phyloP scores from a whole-genome alignment of 805 yeast genomes.

The Candida fluviatilis region DNA sequence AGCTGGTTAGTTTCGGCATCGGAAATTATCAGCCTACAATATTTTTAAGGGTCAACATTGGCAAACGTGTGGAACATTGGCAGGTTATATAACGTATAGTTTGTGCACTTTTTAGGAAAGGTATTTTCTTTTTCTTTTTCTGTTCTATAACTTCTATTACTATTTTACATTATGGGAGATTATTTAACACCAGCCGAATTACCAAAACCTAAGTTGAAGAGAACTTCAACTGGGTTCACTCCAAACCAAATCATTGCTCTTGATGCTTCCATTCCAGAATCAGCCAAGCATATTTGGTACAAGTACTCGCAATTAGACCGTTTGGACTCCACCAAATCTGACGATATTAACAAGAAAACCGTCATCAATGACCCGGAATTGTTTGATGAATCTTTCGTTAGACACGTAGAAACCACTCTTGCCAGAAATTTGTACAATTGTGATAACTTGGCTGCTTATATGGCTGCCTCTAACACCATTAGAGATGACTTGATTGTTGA shows the following conservation, averaged over 20 bases:
- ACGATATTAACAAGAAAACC: slow-evolving; percentile 9
- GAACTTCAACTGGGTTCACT: slow-evolving; percentile 87
- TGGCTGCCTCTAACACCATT: slow-evolving; percentile 75
- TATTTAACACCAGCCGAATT: slow-evolving; percentile 34
- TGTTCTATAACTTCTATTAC: not conserved
- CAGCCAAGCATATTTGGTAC: slow-evolving; percentile 75
- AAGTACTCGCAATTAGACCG: slow-evolving; percentile 51
- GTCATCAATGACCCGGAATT: slow-evolving; percentile 37
- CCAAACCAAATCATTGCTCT: slow-evolving; percentile 83
- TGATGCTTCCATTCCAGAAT: slow-evolving; percentile 76
- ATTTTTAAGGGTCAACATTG: slow-evolving; percentile 1
- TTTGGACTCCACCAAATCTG: slow-evolving; percentile 24
- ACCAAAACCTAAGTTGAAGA: slow-evolving; percentile 48
- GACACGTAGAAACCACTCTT: slow-evolving; percentile 84
- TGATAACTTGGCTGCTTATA: slow-evolving; percentile 89
- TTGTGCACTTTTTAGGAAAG: not conserved
- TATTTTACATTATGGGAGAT: slow-evolving; percentile 24
- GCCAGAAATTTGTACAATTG: slow-evolving; percentile 93
- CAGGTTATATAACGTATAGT: not conserved
- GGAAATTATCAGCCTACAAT: not conserved
- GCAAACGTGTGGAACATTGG: not conserved
- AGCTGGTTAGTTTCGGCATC: not conserved
- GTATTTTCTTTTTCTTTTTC: not conserved
- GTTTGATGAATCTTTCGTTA: slow-evolving; percentile 66
- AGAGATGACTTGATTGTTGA: slow-evolving; percentile 77